A percentile compares a stretch with the other conserved stretches of the same genome.
phyloP scores from a whole-genome alignment of 805 yeast species.

The Jamesozyma rosinii region DNA sequence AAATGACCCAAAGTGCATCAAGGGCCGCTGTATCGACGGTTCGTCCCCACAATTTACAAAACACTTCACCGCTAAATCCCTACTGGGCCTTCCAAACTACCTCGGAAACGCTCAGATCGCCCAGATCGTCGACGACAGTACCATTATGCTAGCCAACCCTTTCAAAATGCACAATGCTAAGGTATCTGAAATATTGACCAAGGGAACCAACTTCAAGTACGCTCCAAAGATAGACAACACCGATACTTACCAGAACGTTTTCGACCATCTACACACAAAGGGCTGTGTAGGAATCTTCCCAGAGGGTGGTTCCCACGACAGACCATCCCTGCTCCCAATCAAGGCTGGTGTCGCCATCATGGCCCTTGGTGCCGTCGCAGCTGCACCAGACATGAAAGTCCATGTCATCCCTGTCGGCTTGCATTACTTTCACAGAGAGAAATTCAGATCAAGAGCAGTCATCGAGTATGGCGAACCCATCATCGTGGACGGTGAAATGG shows the following conservation, averaged over 20 bases:
- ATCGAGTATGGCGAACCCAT: slow-evolving; percentile 87
- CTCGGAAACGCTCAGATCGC: slow-evolving; percentile 68
- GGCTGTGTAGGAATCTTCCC: slow-evolving; percentile 89
- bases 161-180: slow-evolving; percentile 46
- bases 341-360: slow-evolving; percentile 97
- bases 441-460: slow-evolving; percentile 88
- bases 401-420: slow-evolving; percentile 90
- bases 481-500: slow-evolving; percentile 51
- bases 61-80: slow-evolving; percentile 53
- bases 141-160: slow-evolving; percentile 55
- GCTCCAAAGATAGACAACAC: slow-evolving; percentile 83
- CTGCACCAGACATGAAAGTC: slow-evolving; percentile 63
- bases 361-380: slow-evolving; percentile 90
- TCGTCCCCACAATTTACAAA: slow-evolving; percentile 38
- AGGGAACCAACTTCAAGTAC: slow-evolving; percentile 58
- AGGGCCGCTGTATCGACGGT: slow-evolving; percentile 40
- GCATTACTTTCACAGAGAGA: slow-evolving; percentile 91
- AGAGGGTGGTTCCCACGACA: slow-evolving; percentile 96
- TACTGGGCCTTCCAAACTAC: slow-evolving; percentile 67
- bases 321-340: slow-evolving; percentile 82
- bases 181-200: slow-evolving; percentile 35
- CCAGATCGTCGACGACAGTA: slow-evolving; percentile 62
- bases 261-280: slow-evolving; percentile 66
- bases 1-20: slow-evolving; percentile 41
- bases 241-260: slow-evolving; percentile 70